Evolutionary conservation across 768 basidiomycete species (phyloP).

Genomic region (Panaeolus cyanescens): DNA sequence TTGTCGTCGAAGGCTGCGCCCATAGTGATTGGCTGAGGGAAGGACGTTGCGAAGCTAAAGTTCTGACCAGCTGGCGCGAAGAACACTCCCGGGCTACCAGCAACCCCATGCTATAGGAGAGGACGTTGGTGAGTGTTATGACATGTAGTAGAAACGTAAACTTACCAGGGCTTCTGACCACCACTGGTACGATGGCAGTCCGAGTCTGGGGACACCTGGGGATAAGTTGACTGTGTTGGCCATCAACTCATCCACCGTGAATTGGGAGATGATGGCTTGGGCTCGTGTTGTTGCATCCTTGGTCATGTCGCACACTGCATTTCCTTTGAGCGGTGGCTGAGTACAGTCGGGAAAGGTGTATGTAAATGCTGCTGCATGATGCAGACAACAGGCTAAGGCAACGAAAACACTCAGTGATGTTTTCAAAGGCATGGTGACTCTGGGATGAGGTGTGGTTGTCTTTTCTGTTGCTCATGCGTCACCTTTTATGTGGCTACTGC

Average conservation of each 20-base stretch:
- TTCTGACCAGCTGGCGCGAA: conserved; percentile 46
- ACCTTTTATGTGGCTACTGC: background rate
- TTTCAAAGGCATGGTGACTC: conserved; percentile 18
- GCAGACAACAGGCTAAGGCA: conserved; percentile 1
- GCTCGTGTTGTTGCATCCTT: conserved; percentile 48
- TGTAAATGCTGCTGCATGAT: conserved; percentile 9
- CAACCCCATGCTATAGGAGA: conserved; percentile 53
- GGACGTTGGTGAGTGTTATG: background rate
- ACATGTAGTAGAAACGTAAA: conserved; percentile 2
- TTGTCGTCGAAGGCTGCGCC: conserved; percentile 57
- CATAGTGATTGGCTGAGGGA: conserved; percentile 57
- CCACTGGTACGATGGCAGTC: conserved; percentile 60
- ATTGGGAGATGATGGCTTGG: conserved; percentile 46
- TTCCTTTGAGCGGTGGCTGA: conserved; percentile 45
- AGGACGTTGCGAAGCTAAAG: conserved; percentile 60
- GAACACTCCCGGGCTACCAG: conserved; percentile 49
- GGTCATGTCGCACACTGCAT: conserved; percentile 48
- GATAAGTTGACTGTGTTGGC: conserved; percentile 51
- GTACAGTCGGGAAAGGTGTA: conserved; percentile 52
- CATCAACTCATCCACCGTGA: conserved; percentile 53
- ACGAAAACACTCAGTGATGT: conserved; percentile 16
- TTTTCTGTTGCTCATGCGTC: too few species aligned
- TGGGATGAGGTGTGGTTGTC: background rate
- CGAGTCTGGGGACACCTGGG: conserved; percentile 54
- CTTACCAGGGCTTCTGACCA: conserved; percentile 61